These are phyloP conservation scores for Quercus phellos DNA, from an alignment of 331 rosid species.

Conservation along the genomic window DNA sequence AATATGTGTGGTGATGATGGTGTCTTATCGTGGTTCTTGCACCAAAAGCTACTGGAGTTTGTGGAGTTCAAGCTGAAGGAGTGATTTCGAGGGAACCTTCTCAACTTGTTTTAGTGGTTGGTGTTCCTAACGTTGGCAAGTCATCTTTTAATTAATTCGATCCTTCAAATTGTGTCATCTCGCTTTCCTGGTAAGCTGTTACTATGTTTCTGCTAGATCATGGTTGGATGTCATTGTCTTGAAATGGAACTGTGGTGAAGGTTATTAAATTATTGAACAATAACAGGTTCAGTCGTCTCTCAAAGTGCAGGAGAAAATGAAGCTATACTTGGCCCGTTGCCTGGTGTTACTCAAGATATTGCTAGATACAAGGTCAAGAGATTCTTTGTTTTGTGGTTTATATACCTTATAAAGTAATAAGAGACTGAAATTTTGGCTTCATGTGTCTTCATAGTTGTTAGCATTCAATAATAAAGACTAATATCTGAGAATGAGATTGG, in stretches of 20 bases:
- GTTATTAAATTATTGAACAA: not conserved
- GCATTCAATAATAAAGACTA: not conserved
- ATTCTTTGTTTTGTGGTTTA: not conserved
- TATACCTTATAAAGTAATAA: not conserved
- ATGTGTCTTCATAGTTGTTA: not conserved
- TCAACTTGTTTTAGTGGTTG: constrained; percentile 85
- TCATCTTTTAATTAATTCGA: constrained; percentile 75
- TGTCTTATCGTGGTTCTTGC: not conserved
- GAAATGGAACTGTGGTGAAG: not conserved
- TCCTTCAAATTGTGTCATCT: constrained; percentile 72
- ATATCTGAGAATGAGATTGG: not conserved
- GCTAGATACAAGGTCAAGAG: constrained; percentile 46
- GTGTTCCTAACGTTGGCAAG: constrained; percentile 90
- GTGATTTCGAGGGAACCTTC: constrained; percentile 73
- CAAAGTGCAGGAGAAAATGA: too few species aligned
- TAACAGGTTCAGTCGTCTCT: constrained; percentile 11
- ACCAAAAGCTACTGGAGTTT: constrained; percentile 59
- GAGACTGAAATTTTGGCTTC: not conserved
- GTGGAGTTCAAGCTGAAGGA: constrained; percentile 81
- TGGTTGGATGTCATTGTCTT: not conserved
- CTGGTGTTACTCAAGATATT: too few species aligned
- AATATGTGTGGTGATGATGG: too few species aligned
- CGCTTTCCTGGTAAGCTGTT: constrained; percentile 56
- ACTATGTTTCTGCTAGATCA: not conserved
- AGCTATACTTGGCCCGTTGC: too few species aligned